Base-by-base conservation (phyloP, 495 filamentous ascomycete species). In the Venustampulla echinocandica region DNA sequence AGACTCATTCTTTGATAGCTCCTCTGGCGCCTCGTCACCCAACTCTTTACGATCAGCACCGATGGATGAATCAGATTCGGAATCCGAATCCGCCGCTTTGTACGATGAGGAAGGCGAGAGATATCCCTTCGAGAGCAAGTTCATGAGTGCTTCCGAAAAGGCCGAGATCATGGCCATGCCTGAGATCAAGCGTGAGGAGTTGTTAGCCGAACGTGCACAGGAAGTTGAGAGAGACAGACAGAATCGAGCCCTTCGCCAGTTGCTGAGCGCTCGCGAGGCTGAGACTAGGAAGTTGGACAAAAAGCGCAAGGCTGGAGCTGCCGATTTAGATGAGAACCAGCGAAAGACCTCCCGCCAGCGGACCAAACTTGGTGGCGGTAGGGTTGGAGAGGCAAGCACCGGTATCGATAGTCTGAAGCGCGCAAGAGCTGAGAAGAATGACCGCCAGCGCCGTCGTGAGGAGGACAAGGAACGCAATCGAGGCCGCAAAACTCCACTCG, bases 101-200 rank as follows among this genome's bases (percentile, higher is more conserved):
- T 70, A 70, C 25, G 75, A 79, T 41, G 69, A 75, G 10, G 73
- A 81, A 43, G 80, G 76, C 18, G 71, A 74, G 2, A 79, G 85
- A 23, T 97, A 88, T 57, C 88, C 92, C 0, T 72, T 95, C 50
- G 93, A 97, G 34, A 88, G 88, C 40, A 81, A 89, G 22, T 97
- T 88, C 67, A 75, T 77, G 49, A 84, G 82, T 42, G 72, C 77
- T 13, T 73, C 79, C 25, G 92, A 99, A 59, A 93, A 86, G 61
- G 73, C 73, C 15, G 73, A 82, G 21, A 90, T 99, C 44, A 80
- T 89, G 73, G 79, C 76, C 22, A 82, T 96, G 77, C 81, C 89
- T 2, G 88, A 96, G 60, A 79, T 96, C 20, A 78, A 89, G 56
- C 85, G 92, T 36, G 92, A 99, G 63, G 76, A 85, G 58, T 75